phyloP scores from a whole-genome alignment of 2,329 filamentous ascomycete species.

The Corinectria fuckeliana region DNA sequence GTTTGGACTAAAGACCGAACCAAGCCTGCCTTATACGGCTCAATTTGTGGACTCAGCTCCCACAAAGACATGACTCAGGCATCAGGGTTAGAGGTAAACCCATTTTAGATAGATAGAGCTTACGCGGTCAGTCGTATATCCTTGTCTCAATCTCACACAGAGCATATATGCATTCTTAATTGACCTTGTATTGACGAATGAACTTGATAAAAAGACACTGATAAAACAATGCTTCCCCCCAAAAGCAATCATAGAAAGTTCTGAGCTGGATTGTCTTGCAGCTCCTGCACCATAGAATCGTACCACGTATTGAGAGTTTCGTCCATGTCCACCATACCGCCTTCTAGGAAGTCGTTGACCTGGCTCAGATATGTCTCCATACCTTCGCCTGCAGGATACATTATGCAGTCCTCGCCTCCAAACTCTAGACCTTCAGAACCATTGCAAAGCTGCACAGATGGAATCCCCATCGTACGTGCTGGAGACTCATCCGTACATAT shows the following conservation, averaged over 20 bases:
- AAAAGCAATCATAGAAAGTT: background rate
- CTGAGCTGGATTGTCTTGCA: background rate
- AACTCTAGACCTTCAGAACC: background rate
- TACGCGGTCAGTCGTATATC: too few relatives aligned
- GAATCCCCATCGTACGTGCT: background rate
- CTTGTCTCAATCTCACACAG: too few relatives aligned
- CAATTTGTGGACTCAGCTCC: too few relatives aligned
- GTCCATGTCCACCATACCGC: slow-evolving; percentile 17
- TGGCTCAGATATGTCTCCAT: slow-evolving; percentile 19
- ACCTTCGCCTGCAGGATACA: slow-evolving; percentile 1
- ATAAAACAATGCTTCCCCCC: background rate
- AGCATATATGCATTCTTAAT: too few relatives aligned
- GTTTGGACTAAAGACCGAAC: background rate
- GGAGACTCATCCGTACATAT: background rate
- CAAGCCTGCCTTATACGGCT: too few relatives aligned
- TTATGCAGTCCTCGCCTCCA: background rate
- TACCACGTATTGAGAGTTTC: slow-evolving; percentile 12
- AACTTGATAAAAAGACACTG: too few relatives aligned
- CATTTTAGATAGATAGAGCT: too few relatives aligned
- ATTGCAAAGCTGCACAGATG: background rate
- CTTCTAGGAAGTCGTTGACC: slow-evolving; percentile 16
- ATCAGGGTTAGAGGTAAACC: background rate
- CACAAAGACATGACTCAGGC: too few relatives aligned
- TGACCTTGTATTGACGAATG: too few relatives aligned
- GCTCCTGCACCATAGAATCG: slow-evolving; percentile 1